Conservation (phyloP, 495 filamentous ascomycete genomes). For the Annulohypoxylon maeteangense region DNA sequence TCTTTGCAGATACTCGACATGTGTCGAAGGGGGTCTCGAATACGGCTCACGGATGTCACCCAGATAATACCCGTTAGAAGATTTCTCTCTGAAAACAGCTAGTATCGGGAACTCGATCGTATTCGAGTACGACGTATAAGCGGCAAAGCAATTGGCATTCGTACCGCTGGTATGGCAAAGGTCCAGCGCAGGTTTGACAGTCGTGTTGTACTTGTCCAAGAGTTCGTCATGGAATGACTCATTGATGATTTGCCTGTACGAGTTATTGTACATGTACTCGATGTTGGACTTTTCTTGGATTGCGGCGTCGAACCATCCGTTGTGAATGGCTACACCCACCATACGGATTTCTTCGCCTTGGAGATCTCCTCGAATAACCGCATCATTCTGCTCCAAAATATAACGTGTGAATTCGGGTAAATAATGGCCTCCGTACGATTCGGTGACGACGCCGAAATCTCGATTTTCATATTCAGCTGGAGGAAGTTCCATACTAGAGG, state of each 20-base stretch:
- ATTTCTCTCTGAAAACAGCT: constrained; percentile 1
- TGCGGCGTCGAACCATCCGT: constrained; percentile 64
- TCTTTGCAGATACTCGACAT: constrained; percentile 56
- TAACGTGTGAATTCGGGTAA: constrained; percentile 64
- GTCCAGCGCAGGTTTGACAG: constrained; percentile 56
- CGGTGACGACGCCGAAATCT: constrained; percentile 65
- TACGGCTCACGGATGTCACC: constrained; percentile 62
- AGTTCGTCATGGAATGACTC: constrained; percentile 53
- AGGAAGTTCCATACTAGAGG: constrained; percentile 65
- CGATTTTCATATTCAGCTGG: constrained; percentile 65
- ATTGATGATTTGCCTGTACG: constrained; percentile 62
- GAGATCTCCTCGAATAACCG: constrained; percentile 52
- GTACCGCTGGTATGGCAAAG: constrained; percentile 50
- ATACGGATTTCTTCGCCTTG: constrained; percentile 61
- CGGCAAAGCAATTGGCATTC: constrained; percentile 55
- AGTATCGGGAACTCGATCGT: constrained; percentile 56
- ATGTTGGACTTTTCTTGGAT: constrained; percentile 64
- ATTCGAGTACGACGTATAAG: constrained; percentile 56
- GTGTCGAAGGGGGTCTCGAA: constrained; percentile 60
- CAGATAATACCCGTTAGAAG: constrained; percentile 55
- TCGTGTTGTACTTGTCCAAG: constrained; percentile 51
- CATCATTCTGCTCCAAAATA: constrained; percentile 63
- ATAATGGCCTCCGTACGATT: constrained; percentile 68
- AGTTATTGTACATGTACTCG: constrained; percentile 64
- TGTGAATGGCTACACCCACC: constrained; percentile 67